phyloP scores from a whole-genome alignment of 192 early-diverging fungal genomes.

The Haplosporangium gracile region DNA sequence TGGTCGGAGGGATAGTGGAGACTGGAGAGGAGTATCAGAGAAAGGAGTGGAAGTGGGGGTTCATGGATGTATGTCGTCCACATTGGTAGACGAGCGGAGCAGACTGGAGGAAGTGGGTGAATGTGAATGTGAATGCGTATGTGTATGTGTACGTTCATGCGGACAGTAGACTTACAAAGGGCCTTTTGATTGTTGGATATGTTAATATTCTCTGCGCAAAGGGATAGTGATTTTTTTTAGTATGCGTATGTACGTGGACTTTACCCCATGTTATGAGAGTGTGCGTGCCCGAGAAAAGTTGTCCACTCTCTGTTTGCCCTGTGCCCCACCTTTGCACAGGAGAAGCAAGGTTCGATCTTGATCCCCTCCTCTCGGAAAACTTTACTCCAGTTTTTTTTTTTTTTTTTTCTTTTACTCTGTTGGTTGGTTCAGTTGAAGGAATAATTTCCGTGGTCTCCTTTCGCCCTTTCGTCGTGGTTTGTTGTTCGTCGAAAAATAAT shows the following conservation, averaged over 20 bases:
- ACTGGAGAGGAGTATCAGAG: neutral
- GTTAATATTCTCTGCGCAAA: too few species aligned
- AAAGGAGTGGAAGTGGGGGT: neutral
- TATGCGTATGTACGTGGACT: too few species aligned
- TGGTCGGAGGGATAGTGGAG: neutral
- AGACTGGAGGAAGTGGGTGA: neutral
- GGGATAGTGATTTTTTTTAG: too few species aligned
- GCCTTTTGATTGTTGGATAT: too few species aligned
- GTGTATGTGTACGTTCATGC: neutral
- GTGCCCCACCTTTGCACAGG: neutral
- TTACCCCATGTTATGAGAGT: too few species aligned
- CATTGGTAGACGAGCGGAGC: neutral
- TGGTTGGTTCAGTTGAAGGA: neutral
- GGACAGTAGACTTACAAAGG: too few species aligned
- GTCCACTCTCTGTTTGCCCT: too few species aligned
- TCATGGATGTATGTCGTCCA: neutral
- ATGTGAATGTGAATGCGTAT: neutral
- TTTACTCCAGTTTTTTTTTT: conserved; percentile 8
- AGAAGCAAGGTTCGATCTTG: neutral
- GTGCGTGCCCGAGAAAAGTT: too few species aligned
- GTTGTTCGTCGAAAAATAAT: neutral
- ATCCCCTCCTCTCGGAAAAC: neutral
- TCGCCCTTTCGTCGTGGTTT: neutral
- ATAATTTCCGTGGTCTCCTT: neutral
- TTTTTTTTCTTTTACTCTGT: too few species aligned